Evolutionary conservation across 2,329 filamentous ascomycete genomes (phyloP).

Genomic region (Fusarium metavorans): DNA sequence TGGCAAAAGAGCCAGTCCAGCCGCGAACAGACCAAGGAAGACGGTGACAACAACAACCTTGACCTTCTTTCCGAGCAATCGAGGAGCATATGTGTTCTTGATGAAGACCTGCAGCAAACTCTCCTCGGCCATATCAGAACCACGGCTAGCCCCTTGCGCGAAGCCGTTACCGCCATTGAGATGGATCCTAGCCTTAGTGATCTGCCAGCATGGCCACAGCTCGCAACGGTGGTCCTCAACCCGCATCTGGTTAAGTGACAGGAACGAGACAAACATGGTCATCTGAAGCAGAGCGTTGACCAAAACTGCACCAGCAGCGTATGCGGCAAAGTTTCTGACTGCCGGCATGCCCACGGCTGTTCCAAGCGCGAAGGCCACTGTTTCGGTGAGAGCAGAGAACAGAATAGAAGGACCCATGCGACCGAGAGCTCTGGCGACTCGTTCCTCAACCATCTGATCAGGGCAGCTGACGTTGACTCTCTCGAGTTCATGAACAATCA

Average conservation of each 20-base stretch:
- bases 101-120: slow-evolving; percentile 88
- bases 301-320: slow-evolving; percentile 94
- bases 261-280: slow-evolving; percentile 94
- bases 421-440: slow-evolving; percentile 88
- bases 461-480: slow-evolving; percentile 92
- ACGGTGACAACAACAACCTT: slow-evolving; percentile 82
- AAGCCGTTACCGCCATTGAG: slow-evolving; percentile 70
- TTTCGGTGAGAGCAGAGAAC: slow-evolving; percentile 94
- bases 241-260: slow-evolving; percentile 90
- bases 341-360: slow-evolving; percentile 98
- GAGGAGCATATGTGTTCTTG: slow-evolving; percentile 87
- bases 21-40: slow-evolving; percentile 90
- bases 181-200: slow-evolving; percentile 79
- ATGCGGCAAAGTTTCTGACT: slow-evolving; percentile 96
- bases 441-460: slow-evolving; percentile 86
- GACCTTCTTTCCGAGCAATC: slow-evolving; percentile 81
- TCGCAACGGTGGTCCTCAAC: slow-evolving; percentile 91
- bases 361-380: slow-evolving; percentile 90
- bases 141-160: slow-evolving; percentile 64
- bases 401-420: slow-evolving; percentile 97
- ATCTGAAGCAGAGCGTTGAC: slow-evolving; percentile 98
- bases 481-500: slow-evolving; percentile 98
- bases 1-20: slow-evolving; percentile 85
- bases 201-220: slow-evolving; percentile 88
- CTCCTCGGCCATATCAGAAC: slow-evolving; percentile 85